These are phyloP conservation scores for Clarkia xantiana DNA, from an alignment of 345 rosid species.

Conservation along the genomic window DNA sequence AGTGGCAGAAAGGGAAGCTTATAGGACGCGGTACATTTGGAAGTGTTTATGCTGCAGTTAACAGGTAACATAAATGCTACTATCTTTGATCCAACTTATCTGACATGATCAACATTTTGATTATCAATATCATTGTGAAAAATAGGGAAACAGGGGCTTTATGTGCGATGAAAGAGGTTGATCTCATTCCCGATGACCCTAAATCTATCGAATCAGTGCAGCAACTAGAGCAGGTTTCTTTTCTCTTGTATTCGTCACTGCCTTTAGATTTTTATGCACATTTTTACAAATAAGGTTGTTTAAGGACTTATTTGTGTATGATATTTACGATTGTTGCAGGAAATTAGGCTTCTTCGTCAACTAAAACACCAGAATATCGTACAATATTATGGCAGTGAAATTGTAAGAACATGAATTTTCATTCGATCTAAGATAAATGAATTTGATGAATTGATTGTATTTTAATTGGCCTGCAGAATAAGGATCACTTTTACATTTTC, in stretches of 20 bases:
- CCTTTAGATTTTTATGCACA: no score
- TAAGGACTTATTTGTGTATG: background rate
- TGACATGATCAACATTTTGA: background rate
- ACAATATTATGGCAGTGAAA: slow-evolving; percentile 60
- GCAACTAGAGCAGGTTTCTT: slow-evolving; percentile 55
- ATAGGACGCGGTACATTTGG: slow-evolving; percentile 72
- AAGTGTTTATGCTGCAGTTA: slow-evolving; percentile 45
- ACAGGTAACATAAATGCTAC: slow-evolving; percentile 22
- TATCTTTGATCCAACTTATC: background rate
- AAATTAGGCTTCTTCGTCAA: slow-evolving; percentile 34
- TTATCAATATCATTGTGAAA: slow-evolving; percentile 3
- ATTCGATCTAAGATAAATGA: background rate
- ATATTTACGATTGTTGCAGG: slow-evolving; percentile 23
- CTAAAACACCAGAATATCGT: slow-evolving; percentile 57
- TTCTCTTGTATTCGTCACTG: background rate
- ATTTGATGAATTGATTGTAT: background rate
- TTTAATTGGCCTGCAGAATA: slow-evolving; percentile 25
- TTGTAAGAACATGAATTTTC: slow-evolving; percentile 16
- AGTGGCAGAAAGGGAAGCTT: slow-evolving; percentile 65
- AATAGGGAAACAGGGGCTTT: slow-evolving; percentile 57
- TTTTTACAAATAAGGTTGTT: background rate
- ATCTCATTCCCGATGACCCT: slow-evolving; percentile 41
- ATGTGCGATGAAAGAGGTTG: slow-evolving; percentile 67
- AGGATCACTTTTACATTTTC: slow-evolving; percentile 47
- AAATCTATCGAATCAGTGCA: slow-evolving; percentile 50